Conservation (phyloP, 2,329 filamentous ascomycete genomes). For the Claviceps pazoutovae region DNA sequence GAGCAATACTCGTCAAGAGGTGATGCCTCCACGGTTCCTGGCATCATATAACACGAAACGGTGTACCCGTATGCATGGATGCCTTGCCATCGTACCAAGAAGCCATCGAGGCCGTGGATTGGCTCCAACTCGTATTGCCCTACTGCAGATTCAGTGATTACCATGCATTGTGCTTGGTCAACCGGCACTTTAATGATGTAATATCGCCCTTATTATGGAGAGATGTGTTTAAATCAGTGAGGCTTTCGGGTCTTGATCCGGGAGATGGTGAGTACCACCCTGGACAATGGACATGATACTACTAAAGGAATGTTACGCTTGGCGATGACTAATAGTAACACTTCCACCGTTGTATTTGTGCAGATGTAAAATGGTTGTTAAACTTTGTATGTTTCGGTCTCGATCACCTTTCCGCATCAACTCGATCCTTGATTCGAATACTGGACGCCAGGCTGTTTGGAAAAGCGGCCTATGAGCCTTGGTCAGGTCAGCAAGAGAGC, state of each 20-base stretch:
- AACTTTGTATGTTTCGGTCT: slow-evolving; percentile 30
- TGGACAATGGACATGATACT: background rate
- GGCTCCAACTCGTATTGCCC: slow-evolving; percentile 33
- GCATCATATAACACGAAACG: background rate
- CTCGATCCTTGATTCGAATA: slow-evolving; percentile 29
- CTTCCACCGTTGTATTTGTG: background rate
- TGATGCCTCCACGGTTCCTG: background rate
- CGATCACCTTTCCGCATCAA: slow-evolving; percentile 19
- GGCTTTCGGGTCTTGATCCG: slow-evolving; percentile 26
- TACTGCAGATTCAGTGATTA: slow-evolving; percentile 29
- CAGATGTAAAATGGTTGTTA: slow-evolving; percentile 37
- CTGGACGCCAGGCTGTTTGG: slow-evolving; percentile 35
- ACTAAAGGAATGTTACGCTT: too few relatives aligned
- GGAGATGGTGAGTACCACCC: slow-evolving; percentile 27
- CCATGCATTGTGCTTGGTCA: slow-evolving; percentile 33
- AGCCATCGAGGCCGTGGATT: slow-evolving; percentile 31
- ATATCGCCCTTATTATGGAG: slow-evolving; percentile 41
- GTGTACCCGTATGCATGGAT: slow-evolving; percentile 12
- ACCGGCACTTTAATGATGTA: slow-evolving; percentile 28
- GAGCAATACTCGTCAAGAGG: too few relatives aligned
- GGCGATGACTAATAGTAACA: background rate
- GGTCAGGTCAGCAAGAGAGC: slow-evolving; percentile 23
- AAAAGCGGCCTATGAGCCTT: slow-evolving; percentile 25
- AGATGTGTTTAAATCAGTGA: slow-evolving; percentile 29
- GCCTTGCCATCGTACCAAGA: slow-evolving; percentile 38